Evolutionary conservation across 169 alveolate genomes (phyloP), one percentile per base, ranked within the genome.

Genomic region (Perkinsus marinus): DNA sequence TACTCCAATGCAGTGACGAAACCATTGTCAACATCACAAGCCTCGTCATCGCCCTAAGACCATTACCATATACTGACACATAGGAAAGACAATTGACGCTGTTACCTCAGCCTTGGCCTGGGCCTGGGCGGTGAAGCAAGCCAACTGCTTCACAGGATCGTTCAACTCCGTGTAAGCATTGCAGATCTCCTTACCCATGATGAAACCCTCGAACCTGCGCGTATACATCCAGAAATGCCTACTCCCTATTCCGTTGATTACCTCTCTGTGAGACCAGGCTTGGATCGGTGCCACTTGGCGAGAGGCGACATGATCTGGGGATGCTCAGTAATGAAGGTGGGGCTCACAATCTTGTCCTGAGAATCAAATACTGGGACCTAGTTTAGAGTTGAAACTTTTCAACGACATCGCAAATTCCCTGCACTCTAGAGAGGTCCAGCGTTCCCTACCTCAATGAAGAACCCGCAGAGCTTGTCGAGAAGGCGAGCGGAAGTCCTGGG

Each of bases 241-340:
- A 90, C 90, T 41, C 68, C 93, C 68, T 93, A 10, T 6, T 41
- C 22, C 26, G 22, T 13, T 13, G 30, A 2, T 16, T 57, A 57
- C 79, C 99, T 96, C 96, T 98, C 99, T 47, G 99, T 97, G 90
- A 98, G 94, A 39, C 97, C 97, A 26, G 98, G 97, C 93, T 96
- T 96, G 26, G 95, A 90, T 94, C 99, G 95, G 57, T 95, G 96
- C 98, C 98, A 98, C 96, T 99, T 99, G 68, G 99, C 99, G 90
- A 98, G 97, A 16, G 99, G 99, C 91, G 99, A 96, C 99, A 98
- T 98, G 92, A 98, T 96, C 97, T 98, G 99, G 39, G 99, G 99
- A 92, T 98, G 99, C 93, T 99, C 99, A 68, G 97, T 97, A 92
- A 98, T 96, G 96, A 98, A 98, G 13, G 98, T 96, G 0, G 99